A percentile compares a stretch with the other conserved stretches of the same genome.
phyloP scores from a whole-genome alignment of 2,329 filamentous ascomycete genomes.

The Teratosphaeria epicoccoides region DNA sequence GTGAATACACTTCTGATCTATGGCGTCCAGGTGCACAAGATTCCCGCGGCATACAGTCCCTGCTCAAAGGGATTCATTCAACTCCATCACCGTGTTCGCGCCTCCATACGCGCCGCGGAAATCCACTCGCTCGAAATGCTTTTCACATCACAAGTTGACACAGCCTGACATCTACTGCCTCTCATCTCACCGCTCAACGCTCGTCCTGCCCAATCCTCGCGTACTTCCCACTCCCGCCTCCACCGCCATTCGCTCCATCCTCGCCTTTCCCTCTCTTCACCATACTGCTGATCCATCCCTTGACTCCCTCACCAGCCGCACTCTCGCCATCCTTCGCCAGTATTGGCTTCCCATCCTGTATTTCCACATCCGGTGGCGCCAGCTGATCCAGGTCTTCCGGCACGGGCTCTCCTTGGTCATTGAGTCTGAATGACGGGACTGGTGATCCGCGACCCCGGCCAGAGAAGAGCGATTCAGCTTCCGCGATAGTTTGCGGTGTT shows the following conservation, averaged over 20 bases:
- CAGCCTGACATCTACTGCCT: not conserved
- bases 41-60: not conserved
- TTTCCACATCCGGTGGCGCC: conserved; percentile 57
- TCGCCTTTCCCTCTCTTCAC: conserved; percentile 45
- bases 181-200: conserved; percentile 5
- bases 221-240: conserved; percentile 36
- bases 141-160: not conserved
- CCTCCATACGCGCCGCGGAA: not conserved
- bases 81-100: too few species aligned
- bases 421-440: conserved; percentile 62
- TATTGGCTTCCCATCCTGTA: conserved; percentile 41
- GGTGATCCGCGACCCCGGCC: conserved; percentile 58
- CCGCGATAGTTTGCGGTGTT: conserved; percentile 66
- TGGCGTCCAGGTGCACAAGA: too few species aligned
- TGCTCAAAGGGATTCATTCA: not conserved
- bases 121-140: not conserved
- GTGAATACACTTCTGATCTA: too few species aligned
- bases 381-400: conserved; percentile 61
- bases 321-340: conserved; percentile 28
- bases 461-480: conserved; percentile 72
- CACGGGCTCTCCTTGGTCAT: conserved; percentile 46
- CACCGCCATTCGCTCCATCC: conserved; percentile 20
- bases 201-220: conserved; percentile 35
- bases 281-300: conserved; percentile 60
- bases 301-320: conserved; percentile 44